phyloP scores from a whole-genome alignment of 2,329 filamentous ascomycete species.

The Lachnellula occidentalis region DNA sequence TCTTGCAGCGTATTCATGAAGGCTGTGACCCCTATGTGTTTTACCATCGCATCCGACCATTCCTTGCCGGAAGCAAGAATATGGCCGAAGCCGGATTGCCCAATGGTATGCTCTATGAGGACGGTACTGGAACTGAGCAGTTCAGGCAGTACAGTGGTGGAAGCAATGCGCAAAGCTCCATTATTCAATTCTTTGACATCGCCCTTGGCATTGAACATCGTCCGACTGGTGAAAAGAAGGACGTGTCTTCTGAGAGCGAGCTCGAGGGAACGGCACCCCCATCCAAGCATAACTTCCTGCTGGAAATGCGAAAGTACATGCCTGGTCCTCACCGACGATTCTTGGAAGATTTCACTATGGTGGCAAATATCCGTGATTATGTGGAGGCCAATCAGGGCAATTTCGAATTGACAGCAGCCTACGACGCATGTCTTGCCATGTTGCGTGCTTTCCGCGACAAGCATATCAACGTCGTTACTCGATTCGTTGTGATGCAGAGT shows the following conservation, averaged over 20 bases:
- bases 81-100: slow-evolving; percentile 93
- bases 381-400: slow-evolving; percentile 61
- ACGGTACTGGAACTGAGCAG: slow-evolving; percentile 58
- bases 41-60: slow-evolving; percentile 93
- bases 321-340: slow-evolving; percentile 88
- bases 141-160: slow-evolving; percentile 88
- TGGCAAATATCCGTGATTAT: slow-evolving; percentile 84
- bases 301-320: slow-evolving; percentile 97
- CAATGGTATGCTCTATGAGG: slow-evolving; percentile 80
- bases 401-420: slow-evolving; percentile 67
- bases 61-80: slow-evolving; percentile 93
- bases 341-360: slow-evolving; percentile 68
- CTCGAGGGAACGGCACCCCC: slow-evolving; percentile 40
- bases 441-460: slow-evolving; percentile 62
- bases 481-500: slow-evolving; percentile 90
- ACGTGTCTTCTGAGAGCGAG: slow-evolving; percentile 42
- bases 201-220: slow-evolving; percentile 84
- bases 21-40: slow-evolving; percentile 92
- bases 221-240: slow-evolving; percentile 70
- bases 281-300: slow-evolving; percentile 80
- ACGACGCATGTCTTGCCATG: slow-evolving; percentile 83
- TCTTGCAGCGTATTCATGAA: slow-evolving; percentile 89
- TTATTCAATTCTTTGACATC: slow-evolving; percentile 97
- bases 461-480: slow-evolving; percentile 92
- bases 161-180: slow-evolving; percentile 92